These are phyloP conservation scores for Candida tetrigidarum DNA, from an alignment of 1,139 yeast genomes.

Conservation along the genomic window DNA sequence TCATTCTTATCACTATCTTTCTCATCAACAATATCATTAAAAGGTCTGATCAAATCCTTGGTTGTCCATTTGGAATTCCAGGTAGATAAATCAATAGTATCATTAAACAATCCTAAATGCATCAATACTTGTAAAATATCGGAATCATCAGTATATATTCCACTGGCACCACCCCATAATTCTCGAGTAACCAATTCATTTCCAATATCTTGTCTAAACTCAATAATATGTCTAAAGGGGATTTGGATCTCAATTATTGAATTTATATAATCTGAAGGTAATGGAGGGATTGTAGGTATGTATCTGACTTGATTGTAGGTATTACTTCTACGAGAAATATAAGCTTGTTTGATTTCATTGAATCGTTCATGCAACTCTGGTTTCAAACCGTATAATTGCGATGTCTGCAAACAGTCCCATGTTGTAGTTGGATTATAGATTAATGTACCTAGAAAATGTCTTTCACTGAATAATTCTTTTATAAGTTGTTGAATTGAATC, in stretches of 20 bases:
- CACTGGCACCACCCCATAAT: slow-evolving; percentile 86
- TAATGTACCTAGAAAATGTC: slow-evolving; percentile 62
- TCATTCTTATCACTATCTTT: slow-evolving; percentile 14
- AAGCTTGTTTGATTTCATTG: slow-evolving; percentile 33
- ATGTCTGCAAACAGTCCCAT: slow-evolving; percentile 44
- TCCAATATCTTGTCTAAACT: slow-evolving; percentile 29
- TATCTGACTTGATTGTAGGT: slow-evolving; percentile 25
- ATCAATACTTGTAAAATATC: slow-evolving; percentile 75
- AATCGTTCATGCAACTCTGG: slow-evolving; percentile 38
- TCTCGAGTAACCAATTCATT: slow-evolving; percentile 63
- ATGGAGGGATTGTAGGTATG: slow-evolving; percentile 49
- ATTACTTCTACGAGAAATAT: slow-evolving; percentile 24
- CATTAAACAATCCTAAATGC: slow-evolving; percentile 68
- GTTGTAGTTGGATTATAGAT: slow-evolving; percentile 62
- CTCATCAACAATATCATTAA: slow-evolving; percentile 16
- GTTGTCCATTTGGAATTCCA: slow-evolving; percentile 37
- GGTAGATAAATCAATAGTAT: slow-evolving; percentile 31
- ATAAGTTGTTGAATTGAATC: slow-evolving; percentile 51
- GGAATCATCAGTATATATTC: slow-evolving; percentile 89
- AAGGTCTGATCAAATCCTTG: slow-evolving; percentile 32
- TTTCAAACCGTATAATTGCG: slow-evolving; percentile 39
- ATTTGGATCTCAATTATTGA: slow-evolving; percentile 64
- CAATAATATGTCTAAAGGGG: slow-evolving; percentile 47
- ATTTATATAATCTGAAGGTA: slow-evolving; percentile 59
- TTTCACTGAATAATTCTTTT: slow-evolving; percentile 45